phyloP scores from a whole-genome alignment of 2,329 filamentous ascomycete species.

The Talaromyces pinophilus region DNA sequence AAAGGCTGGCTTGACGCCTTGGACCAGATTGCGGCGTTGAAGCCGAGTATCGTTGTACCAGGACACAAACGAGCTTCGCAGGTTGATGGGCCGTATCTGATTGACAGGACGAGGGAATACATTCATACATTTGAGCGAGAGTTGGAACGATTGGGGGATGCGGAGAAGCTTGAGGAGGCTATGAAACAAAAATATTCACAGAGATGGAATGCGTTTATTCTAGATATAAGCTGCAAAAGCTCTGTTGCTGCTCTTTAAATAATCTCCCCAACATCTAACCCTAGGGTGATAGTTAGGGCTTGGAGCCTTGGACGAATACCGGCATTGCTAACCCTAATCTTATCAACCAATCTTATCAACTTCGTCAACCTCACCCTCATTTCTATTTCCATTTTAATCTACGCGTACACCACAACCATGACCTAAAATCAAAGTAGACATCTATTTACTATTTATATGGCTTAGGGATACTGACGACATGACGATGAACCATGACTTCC shows the following conservation, averaged over 20 bases:
- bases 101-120: conserved; percentile 33
- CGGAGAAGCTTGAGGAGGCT: conserved; percentile 6
- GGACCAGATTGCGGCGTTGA: conserved; percentile 35
- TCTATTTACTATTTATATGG: not conserved
- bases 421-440: not conserved
- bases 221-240: conserved; percentile 10
- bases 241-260: conserved; percentile 4
- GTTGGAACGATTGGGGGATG: not conserved
- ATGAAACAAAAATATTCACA: conserved; percentile 6
- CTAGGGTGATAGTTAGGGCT: not conserved
- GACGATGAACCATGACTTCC: conserved; percentile 21
- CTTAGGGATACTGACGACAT: not conserved
- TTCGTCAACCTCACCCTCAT: not conserved
- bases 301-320: too few relatives aligned
- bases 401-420: not conserved
- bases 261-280: not conserved
- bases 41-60: conserved; percentile 36
- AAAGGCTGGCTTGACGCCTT: conserved; percentile 38
- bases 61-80: conserved; percentile 34
- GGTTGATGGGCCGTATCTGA: conserved; percentile 32
- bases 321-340: not conserved
- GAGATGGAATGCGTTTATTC: conserved; percentile 9
- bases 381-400: not conserved
- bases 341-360: not conserved
- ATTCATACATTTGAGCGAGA: conserved; percentile 28